phyloP scores from a whole-genome alignment of 176 grass and related monocot genomes.

The Leersia perrieri region DNA sequence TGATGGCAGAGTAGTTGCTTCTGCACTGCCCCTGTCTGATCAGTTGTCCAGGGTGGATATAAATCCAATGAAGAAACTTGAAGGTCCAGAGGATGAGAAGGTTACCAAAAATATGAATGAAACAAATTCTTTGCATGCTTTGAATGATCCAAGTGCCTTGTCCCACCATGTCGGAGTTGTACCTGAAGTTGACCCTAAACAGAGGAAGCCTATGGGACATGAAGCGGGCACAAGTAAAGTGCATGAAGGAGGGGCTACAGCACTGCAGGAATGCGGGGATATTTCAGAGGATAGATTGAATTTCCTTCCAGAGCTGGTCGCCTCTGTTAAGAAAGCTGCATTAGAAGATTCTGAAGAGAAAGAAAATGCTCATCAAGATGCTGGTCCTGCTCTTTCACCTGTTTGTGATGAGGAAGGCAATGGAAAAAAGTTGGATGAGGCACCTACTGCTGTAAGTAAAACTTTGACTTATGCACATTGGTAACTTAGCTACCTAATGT shows the following conservation, averaged over 20 bases:
- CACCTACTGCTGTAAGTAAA: constrained; percentile 48
- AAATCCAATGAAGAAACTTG: constrained; percentile 20
- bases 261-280: constrained; percentile 38
- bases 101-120: constrained; percentile 27
- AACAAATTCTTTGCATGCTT: constrained; percentile 24
- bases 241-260: constrained; percentile 17
- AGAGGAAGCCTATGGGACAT: constrained; percentile 27
- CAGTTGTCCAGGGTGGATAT: constrained; percentile 33
- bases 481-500: background rate
- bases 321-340: constrained; percentile 62
- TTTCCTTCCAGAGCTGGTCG: constrained; percentile 66
- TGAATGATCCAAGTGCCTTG: constrained; percentile 29
- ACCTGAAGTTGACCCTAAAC: constrained; percentile 40
- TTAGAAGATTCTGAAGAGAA: constrained; percentile 57
- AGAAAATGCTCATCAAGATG: constrained; percentile 28
- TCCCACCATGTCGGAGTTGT: constrained; percentile 16
- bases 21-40: constrained; percentile 29
- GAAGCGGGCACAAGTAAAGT: constrained; percentile 25
- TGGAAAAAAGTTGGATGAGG: constrained; percentile 49
- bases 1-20: constrained; percentile 37
- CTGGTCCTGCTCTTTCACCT: constrained; percentile 24
- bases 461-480: constrained; percentile 30
- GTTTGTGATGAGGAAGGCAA: constrained; percentile 32
- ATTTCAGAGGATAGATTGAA: constrained; percentile 43
- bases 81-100: constrained; percentile 28